Conservation (phyloP, 2,329 filamentous ascomycete species). For the Trichoderma lentiforme region DNA sequence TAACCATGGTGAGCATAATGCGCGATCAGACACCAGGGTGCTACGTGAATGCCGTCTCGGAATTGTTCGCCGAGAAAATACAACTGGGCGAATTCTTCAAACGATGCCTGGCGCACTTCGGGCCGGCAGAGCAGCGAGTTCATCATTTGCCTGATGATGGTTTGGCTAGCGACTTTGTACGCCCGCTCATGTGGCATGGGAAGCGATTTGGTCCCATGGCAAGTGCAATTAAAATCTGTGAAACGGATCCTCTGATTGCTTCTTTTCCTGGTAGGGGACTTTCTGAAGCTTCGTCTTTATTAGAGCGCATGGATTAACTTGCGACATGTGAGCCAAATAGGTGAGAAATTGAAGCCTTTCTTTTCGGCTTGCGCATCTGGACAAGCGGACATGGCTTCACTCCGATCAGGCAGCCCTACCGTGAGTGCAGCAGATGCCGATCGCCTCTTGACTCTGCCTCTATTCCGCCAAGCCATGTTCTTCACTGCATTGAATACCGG, state of each 20-base stretch:
- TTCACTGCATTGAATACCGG: background rate
- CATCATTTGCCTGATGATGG: background rate
- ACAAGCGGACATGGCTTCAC: background rate
- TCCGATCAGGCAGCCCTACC: background rate
- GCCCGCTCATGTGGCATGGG: background rate
- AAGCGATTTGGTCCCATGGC: background rate
- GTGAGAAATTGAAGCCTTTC: background rate
- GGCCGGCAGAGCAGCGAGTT: background rate
- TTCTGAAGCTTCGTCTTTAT: background rate
- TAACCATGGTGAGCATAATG: background rate
- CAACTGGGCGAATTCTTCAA: background rate
- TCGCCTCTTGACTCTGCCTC: background rate
- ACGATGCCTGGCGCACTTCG: background rate
- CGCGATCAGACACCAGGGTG: background rate
- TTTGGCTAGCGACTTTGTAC: background rate
- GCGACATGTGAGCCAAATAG: rapidly evolving
- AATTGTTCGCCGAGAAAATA: background rate
- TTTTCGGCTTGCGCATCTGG: background rate
- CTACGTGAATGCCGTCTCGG: background rate
- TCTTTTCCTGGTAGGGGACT: background rate
- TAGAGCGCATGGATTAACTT: background rate
- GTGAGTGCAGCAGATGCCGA: background rate
- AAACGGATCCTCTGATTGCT: background rate
- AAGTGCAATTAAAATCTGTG: background rate
- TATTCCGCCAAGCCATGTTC: background rate